These are phyloP conservation scores for Bruguiera sexangula DNA, from an alignment of 345 rosid species.

Conservation along the genomic window DNA sequence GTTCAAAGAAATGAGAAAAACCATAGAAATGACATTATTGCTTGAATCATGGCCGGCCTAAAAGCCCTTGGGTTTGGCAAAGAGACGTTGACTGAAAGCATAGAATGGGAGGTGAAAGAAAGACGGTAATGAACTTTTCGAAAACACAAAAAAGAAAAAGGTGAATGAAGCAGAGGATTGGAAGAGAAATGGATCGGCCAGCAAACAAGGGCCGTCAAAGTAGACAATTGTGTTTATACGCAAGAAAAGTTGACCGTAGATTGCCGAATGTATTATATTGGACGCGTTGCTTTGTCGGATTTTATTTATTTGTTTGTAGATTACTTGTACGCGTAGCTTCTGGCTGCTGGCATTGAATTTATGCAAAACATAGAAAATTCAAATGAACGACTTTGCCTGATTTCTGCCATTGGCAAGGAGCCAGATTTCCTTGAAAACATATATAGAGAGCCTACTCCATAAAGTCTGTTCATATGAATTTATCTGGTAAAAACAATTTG, in stretches of 20 bases:
- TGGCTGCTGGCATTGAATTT: not conserved
- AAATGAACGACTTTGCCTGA: not conserved
- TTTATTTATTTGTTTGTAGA: not conserved
- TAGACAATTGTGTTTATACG: not conserved
- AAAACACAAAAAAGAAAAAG: no score
- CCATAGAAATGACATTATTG: not conserved
- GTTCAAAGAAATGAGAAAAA: not conserved
- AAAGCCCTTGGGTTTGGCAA: not conserved
- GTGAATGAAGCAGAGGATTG: not conserved
- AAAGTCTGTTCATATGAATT: no score
- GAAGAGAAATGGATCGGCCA: not conserved
- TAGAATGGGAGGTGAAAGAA: not conserved
- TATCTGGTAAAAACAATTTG: no score
- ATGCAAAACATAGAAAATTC: not conserved
- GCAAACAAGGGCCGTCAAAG: constrained; percentile 2
- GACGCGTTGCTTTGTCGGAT: constrained; percentile 10
- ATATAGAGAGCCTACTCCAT: no score
- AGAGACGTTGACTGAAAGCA: not conserved
- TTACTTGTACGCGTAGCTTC: not conserved
- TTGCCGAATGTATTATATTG: not conserved
- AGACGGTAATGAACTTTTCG: not conserved
- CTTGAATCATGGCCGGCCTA: not conserved
- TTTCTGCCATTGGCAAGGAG: not conserved
- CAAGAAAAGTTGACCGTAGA: not conserved
- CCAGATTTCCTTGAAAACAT: no score